Conservation (phyloP, 2,329 filamentous ascomycete genomes). For the Pyrenophora graminea region DNA sequence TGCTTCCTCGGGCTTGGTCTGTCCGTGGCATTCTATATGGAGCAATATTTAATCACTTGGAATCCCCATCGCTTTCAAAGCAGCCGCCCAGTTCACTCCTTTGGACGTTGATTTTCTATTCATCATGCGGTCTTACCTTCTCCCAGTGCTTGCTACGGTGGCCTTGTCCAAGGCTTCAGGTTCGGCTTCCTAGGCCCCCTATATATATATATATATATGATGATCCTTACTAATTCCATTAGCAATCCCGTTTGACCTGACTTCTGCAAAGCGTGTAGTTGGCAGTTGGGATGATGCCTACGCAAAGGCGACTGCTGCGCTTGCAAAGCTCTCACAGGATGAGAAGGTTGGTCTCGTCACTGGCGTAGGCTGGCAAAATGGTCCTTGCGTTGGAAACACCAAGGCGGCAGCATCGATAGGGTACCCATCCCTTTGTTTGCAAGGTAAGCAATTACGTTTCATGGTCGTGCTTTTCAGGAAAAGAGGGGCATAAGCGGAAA, state of each 20-base stretch:
- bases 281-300: slow-evolving; percentile 47
- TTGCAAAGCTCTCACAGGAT: slow-evolving; percentile 45
- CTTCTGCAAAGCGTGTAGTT: slow-evolving; percentile 28
- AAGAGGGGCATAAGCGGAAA: neutral
- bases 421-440: slow-evolving; percentile 46
- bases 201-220: neutral
- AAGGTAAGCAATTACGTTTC: slow-evolving; percentile 35
- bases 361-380: slow-evolving; percentile 41
- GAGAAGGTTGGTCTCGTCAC: slow-evolving; percentile 50
- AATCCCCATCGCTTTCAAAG: neutral
- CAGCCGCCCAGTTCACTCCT: neutral
- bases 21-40: slow-evolving; percentile 3
- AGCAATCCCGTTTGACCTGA: slow-evolving; percentile 29
- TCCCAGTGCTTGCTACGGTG: slow-evolving; percentile 31
- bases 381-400: slow-evolving; percentile 46
- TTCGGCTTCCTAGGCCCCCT: slow-evolving; percentile 7
- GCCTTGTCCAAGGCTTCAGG: slow-evolving; percentile 28
- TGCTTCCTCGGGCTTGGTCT: slow-evolving; percentile 9
- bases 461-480: neutral
- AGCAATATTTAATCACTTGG: slow-evolving; percentile 28
- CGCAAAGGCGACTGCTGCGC: slow-evolving; percentile 45
- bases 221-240: slow-evolving; percentile 4
- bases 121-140: slow-evolving; percentile 33
- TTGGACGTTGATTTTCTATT: neutral
- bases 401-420: slow-evolving; percentile 40